Base-by-base conservation (phyloP, 2,329 filamentous ascomycete genomes). In the Ophiostoma fasciatum region DNA sequence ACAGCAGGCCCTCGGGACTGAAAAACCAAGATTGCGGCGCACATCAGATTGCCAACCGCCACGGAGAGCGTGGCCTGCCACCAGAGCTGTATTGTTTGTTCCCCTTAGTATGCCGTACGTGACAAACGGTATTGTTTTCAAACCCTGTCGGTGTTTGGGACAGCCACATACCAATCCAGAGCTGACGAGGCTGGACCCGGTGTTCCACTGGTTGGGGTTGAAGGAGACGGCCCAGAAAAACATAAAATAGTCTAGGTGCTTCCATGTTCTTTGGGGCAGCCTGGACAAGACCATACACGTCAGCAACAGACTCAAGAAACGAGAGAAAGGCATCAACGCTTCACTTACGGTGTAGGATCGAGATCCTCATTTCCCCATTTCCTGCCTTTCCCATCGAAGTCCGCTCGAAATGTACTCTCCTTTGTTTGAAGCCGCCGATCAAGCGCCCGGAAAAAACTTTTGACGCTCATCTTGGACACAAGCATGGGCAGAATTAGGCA, bases 221-320 rank as follows among this genome's bases (percentile, higher is more conserved):
- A 41, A 41, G 1, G 39, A 41, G 14, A 41, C 39, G 14, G 36
- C 39, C 39, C 36, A 41, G 30, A 41, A 41, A 12, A 41, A 41
- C 14, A 33, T 29, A 32, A 41, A 41, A 25, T 38, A 41, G 36
- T 41, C 35, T 32, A 31, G 36, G 25, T 33, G 28, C 12, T 19
- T 38, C 39, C 39, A 41, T 9, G 35, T n/a, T n/a, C n/a, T n/a
- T n/a, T n/a, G n/a, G n/a, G n/a, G n/a, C n/a, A n/a, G n/a, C n/a
- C n/a, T n/a, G n/a, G n/a, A n/a, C n/a, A n/a, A n/a, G n/a, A n/a
- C n/a, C n/a, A n/a, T n/a, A n/a, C n/a, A n/a, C n/a, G n/a, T n/a
- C n/a, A n/a, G n/a, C n/a, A n/a, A n/a, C n/a, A n/a, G n/a, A n/a
- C n/a, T n/a, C n/a, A n/a, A n/a, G n/a, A n/a, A n/a, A n/a, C n/a